A percentile compares a stretch with the other conserved stretches of the same genome.
Evolutionary conservation across 2,329 filamentous ascomycete species (phyloP).

Genomic region (Trichoderma sp.): DNA sequence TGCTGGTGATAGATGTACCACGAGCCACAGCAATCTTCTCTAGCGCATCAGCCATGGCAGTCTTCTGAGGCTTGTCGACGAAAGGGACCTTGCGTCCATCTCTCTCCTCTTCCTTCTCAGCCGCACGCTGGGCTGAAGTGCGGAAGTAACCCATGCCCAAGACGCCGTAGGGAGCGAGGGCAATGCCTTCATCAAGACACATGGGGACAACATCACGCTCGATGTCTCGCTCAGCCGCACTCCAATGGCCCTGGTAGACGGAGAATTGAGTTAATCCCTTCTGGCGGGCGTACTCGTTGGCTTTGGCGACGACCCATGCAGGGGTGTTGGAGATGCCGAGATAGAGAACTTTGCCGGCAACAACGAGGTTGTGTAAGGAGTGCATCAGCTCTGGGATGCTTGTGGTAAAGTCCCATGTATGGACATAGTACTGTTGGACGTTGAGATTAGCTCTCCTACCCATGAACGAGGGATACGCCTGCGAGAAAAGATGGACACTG

Average conservation of each 20-base stretch:
- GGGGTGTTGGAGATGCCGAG: slow-evolving; percentile 33
- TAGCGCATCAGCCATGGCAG: slow-evolving; percentile 12
- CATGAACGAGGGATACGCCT: no score
- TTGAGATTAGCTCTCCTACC: not conserved
- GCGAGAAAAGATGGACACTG: not conserved
- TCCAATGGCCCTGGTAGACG: slow-evolving; percentile 34
- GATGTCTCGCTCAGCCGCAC: slow-evolving; percentile 27
- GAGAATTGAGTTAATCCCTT: slow-evolving; percentile 29
- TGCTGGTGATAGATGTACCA: slow-evolving; percentile 20
- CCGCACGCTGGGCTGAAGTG: slow-evolving; percentile 5
- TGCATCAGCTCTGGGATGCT: slow-evolving; percentile 30
- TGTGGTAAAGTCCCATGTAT: slow-evolving; percentile 28
- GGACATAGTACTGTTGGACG: slow-evolving; percentile 6
- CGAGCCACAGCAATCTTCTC: slow-evolving; percentile 19
- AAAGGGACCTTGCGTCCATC: slow-evolving; percentile 12
- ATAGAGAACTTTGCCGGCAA: slow-evolving; percentile 30
- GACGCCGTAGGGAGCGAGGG: slow-evolving; percentile 43
- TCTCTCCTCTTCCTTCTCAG: not conserved
- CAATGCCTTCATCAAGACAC: slow-evolving; percentile 38
- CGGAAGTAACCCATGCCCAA: slow-evolving; percentile 39
- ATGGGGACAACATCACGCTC: slow-evolving; percentile 35
- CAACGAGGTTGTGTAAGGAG: slow-evolving; percentile 27
- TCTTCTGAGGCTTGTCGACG: slow-evolving; percentile 24
- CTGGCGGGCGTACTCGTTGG: slow-evolving; percentile 26
- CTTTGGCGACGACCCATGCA: slow-evolving; percentile 32